phyloP scores from a whole-genome alignment of 116 monocot genomes.

The Papilionanthe hybrid region DNA sequence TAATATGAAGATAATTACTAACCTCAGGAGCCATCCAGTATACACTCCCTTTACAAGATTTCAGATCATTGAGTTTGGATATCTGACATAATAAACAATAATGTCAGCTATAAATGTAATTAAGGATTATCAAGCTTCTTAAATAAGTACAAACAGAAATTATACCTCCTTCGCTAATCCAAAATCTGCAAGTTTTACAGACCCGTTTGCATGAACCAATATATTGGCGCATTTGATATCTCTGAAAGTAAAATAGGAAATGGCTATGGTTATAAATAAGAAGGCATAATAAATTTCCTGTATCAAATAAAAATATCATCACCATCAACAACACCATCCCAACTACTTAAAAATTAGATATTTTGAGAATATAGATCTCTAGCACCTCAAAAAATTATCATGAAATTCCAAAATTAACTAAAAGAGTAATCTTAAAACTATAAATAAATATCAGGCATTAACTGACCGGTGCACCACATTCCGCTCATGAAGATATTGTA shows the following conservation, averaged over 20 bases:
- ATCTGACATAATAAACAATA: constrained; percentile 37
- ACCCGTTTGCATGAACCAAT: constrained; percentile 80
- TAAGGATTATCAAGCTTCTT: not conserved
- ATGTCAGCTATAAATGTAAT: not conserved
- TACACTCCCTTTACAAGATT: constrained; percentile 93
- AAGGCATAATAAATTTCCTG: not conserved
- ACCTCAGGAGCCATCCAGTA: constrained; percentile 99
- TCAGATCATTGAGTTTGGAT: constrained; percentile 51
- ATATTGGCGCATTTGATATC: constrained; percentile 99
- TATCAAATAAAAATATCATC: not conserved
- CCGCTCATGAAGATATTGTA: constrained; percentile 78
- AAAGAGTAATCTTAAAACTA: not conserved
- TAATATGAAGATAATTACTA: constrained; percentile 4
- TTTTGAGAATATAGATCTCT: no score
- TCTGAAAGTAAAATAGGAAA: constrained; percentile 27
- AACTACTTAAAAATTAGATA: no score
- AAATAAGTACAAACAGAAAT: constrained; percentile 3
- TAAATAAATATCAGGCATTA: not conserved
- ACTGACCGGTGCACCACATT: constrained; percentile 76
- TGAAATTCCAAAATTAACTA: not conserved
- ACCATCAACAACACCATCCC: not conserved
- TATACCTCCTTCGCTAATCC: constrained; percentile 92
- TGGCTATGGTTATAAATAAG: not conserved
- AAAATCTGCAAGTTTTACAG: constrained; percentile 95
- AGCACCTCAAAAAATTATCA: not conserved